Evolutionary conservation across 73 alveolate genomes (phyloP).

Genomic region (Durusdinium trenchii): DNA sequence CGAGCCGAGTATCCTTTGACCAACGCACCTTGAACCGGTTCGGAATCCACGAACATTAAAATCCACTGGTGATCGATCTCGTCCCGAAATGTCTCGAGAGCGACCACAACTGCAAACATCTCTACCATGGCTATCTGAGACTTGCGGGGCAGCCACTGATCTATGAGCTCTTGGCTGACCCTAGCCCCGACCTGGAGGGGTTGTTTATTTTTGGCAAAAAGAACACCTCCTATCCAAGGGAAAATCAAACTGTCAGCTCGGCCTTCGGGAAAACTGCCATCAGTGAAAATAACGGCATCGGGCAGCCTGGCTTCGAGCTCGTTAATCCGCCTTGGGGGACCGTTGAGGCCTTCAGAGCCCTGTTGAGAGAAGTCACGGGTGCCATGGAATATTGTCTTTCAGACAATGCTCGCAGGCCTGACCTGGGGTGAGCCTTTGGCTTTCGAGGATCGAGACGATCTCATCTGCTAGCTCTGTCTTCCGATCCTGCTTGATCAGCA

Average conservation of each 20-base stretch:
- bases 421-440: background rate
- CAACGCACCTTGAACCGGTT: constrained; percentile 20
- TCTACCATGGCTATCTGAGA: background rate
- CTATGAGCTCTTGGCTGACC: background rate
- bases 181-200: background rate
- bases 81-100: background rate
- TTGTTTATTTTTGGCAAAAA: background rate
- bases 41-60: background rate
- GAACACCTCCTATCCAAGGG: background rate
- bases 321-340: background rate
- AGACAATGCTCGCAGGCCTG: background rate
- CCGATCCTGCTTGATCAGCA: background rate
- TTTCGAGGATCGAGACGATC: background rate
- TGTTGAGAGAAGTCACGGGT: background rate
- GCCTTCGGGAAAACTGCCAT: background rate
- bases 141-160: background rate
- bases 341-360: background rate
- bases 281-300: background rate
- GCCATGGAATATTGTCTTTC: too few species aligned
- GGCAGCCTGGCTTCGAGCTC: background rate
- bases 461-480: background rate
- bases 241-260: too few species aligned
- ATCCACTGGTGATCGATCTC: background rate
- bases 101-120: background rate
- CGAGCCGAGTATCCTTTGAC: constrained; percentile 16